These are phyloP conservation scores for Echeveria elegans DNA, from an alignment of 164 flowering plant genomes.

Conservation along the genomic window DNA sequence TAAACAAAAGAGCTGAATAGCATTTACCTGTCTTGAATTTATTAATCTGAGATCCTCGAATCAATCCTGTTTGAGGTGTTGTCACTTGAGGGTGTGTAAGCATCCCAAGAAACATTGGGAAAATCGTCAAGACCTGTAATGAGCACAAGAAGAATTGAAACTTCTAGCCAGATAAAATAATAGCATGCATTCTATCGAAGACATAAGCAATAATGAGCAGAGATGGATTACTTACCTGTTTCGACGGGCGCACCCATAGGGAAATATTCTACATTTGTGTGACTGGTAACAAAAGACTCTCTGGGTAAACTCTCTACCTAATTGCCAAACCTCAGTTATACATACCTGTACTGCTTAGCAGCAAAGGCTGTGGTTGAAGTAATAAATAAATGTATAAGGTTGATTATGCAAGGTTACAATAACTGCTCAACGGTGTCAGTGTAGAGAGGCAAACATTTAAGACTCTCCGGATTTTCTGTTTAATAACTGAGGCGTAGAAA, in stretches of 20 bases:
- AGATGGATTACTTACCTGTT: not conserved
- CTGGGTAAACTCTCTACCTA: not conserved
- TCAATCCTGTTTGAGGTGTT: not conserved
- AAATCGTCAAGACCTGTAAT: not conserved
- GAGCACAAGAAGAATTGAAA: conserved; percentile 1
- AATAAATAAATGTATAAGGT: not conserved
- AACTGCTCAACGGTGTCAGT: not conserved
- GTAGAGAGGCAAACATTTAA: not conserved
- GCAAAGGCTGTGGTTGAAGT: not conserved
- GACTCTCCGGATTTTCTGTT: not conserved
- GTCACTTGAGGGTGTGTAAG: not conserved
- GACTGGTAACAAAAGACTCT: not conserved
- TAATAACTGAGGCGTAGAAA: not conserved
- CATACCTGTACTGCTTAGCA: conserved; percentile 5
- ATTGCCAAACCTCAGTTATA: not conserved
- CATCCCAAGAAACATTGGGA: conserved; percentile 8
- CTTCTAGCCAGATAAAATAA: not conserved
- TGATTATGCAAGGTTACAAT: not conserved
- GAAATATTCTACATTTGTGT: not conserved
- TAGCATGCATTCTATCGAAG: not conserved
- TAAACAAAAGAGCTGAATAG: not conserved
- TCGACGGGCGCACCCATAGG: conserved; percentile 3
- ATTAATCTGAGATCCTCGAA: not conserved
- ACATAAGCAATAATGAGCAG: not conserved
- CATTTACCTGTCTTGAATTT: not conserved